A percentile compares a stretch with the other conserved stretches of the same genome.
Conservation (phyloP, 306 rosid genomes). For the Inga oerstediana region DNA sequence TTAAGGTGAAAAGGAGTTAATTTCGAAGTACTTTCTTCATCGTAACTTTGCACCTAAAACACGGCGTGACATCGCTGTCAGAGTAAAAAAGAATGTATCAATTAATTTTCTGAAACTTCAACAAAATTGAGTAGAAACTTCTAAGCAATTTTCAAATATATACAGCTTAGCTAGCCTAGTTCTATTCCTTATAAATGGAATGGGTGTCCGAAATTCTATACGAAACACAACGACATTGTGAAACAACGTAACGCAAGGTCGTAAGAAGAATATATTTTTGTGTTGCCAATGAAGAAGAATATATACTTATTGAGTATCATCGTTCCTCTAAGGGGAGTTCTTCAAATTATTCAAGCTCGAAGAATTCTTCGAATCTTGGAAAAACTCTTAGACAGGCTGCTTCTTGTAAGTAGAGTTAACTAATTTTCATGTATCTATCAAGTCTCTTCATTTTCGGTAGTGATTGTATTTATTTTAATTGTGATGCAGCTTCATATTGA, state of each 20-base stretch:
- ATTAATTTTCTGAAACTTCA: too few species aligned
- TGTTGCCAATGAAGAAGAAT: neutral
- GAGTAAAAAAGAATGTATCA: too few species aligned
- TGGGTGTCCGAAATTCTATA: neutral
- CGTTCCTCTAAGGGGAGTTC: neutral
- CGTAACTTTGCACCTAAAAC: too few species aligned
- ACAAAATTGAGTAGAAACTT: neutral
- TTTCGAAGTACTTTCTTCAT: too few species aligned
- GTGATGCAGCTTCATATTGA: too few species aligned
- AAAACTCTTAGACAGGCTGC: neutral
- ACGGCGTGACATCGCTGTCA: too few species aligned
- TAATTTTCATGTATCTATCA: too few species aligned
- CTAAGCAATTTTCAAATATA: too few species aligned
- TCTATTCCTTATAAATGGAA: neutral
- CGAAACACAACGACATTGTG: neutral
- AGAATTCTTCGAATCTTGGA: neutral
- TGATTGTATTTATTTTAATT: too few species aligned
- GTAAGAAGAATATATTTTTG: neutral
- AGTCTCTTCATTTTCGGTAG: too few species aligned
- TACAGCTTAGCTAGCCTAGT: neutral
- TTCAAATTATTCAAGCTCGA: neutral
- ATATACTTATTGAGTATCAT: neutral
- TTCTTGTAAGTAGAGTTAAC: neutral
- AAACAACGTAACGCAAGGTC: neutral
- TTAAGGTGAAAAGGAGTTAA: too few species aligned